Evolutionary conservation across 192 early-diverging fungal species (phyloP), one percentile per base, ranked within the genome.

Genomic region (Backusella macrospora): DNA sequence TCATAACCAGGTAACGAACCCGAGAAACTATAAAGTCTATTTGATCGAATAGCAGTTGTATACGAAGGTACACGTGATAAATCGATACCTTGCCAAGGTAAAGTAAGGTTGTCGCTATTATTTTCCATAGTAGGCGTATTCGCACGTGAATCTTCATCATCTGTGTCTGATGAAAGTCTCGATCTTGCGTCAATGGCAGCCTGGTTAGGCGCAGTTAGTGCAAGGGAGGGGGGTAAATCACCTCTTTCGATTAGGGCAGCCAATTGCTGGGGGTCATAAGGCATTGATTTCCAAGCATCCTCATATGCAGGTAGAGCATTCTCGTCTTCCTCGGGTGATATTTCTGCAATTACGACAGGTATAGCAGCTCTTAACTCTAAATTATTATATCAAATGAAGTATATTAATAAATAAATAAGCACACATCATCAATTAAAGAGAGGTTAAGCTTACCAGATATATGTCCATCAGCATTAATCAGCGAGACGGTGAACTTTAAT

Each of bases 401-500:
- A 47, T 18, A 49, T 47, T 16, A 38, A 52, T 4, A 43, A 18
- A 48, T 37, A 68, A 15, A 26, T 5, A 68, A 29, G 13, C 10
- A 48, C 10, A 6, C 4, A 37, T 0, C 47, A 49, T 49, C 47
- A 15, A 49, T 48, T 48, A 49, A 6, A n/a, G 26, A 18, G 21
- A 49, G 4, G 13, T 12, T 29, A 37, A 9, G n/a, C 7, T 52
- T 67, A 80, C 78, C 78, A 37, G 80, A 81, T 39, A 81, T 78
- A 47, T 81, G 80, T 16, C 80, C 80, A 65, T 82, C 80, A 16
- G 47, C 34, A 68, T 80, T 79, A 4, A 65, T 23, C 23, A 84
- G 65, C 1, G 69, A 62, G 0, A 84, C 68, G 0, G 62, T 74
- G 42, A 84, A 77, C 45, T 78, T 82, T 43, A 84, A 46, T 59